These are phyloP conservation scores for Colletotrichum filicis DNA, from an alignment of 2,329 filamentous ascomycete genomes.

Conservation along the genomic window DNA sequence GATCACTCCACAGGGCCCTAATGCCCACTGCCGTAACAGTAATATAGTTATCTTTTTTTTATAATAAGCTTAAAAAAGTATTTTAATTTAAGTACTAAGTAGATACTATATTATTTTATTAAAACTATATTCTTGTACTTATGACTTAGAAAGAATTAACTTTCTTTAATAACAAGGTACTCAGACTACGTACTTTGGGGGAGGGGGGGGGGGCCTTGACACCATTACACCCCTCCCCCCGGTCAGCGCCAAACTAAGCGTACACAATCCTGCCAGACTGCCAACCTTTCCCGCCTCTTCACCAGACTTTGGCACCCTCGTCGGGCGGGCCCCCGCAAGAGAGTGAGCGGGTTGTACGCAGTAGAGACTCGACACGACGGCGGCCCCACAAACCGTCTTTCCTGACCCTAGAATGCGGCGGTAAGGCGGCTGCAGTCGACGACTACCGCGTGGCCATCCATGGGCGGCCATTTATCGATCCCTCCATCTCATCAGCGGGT, in stretches of 20 bases:
- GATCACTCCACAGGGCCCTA: no score
- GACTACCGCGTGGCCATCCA: slow-evolving; percentile 34
- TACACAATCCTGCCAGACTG: slow-evolving; percentile 15
- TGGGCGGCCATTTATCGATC: slow-evolving; percentile 26
- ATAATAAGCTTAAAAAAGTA: no score
- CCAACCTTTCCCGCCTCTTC: slow-evolving; percentile 3
- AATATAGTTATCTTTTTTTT: no score
- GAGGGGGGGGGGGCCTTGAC: neutral
- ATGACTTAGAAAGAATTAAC: no score
- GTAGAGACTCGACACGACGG: slow-evolving; percentile 8
- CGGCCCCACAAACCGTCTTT: slow-evolving; percentile 35
- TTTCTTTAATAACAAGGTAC: no score
- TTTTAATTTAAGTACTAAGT: no score
- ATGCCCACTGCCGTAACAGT: no score
- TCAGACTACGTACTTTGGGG: neutral
- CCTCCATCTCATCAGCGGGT: slow-evolving; percentile 20
- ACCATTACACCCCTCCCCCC: slow-evolving; percentile 4
- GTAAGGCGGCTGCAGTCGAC: slow-evolving; percentile 35
- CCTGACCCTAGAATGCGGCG: slow-evolving; percentile 29
- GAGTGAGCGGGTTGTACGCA: slow-evolving; percentile 10
- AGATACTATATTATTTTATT: no score
- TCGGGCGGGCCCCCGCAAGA: slow-evolving; percentile 29
- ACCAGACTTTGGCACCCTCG: slow-evolving; percentile 20
- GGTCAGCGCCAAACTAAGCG: slow-evolving; percentile 8
- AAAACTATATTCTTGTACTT: no score